Base-by-base conservation (phyloP, 768 basidiomycete species). In the Psilocybe cyanescens region DNA sequence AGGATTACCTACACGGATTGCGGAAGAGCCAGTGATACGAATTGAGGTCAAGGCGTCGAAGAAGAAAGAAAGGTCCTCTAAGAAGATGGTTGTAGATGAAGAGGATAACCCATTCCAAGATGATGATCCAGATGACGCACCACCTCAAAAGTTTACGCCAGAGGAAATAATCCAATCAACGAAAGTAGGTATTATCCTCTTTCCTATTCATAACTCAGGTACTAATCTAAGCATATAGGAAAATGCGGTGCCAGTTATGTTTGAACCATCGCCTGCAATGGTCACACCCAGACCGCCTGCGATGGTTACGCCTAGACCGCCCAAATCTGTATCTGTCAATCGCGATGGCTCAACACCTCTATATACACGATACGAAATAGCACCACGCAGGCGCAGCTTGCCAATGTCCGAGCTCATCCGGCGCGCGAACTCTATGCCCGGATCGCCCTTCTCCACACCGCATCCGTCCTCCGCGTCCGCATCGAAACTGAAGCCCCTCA, bases 381-480 rank as follows among this genome's bases (percentile, higher is more conserved):
- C 81, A n/a, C 76, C 83, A 3, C 76, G 77, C 55, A 75, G 71
- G 3, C 86, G 81, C 65, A 72, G 80, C 24, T 84, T 86, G 2
- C 83, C 89, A 3, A 89, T 93, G 88, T 82, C 86, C 52, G 91
- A 92, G 71, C 83, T 92, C 63, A 90, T 92, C 63, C 83, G 85
- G 51, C 87, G 86, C 57, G 90, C 86, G 31, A 88, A 86, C 68
- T 86, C 89, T 1, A 79, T 83, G 60, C 86, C 89, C 14, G 83
- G 78, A 57, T 89, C 90, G 8, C 89, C 87, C 0, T 87, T 85
- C 69, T 68, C 77, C 33, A 67, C 73, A 16, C 70, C 79, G 2
- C 70, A 70, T 33, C 59, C 63, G 37, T 57, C 59, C 41, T 66
- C 54, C 14, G 57, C 64, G 7, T 53, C 65, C 8, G 62, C 62